phyloP scores from a whole-genome alignment of 1,284 basidiomycete species.

The Moniliophthora roreri region DNA sequence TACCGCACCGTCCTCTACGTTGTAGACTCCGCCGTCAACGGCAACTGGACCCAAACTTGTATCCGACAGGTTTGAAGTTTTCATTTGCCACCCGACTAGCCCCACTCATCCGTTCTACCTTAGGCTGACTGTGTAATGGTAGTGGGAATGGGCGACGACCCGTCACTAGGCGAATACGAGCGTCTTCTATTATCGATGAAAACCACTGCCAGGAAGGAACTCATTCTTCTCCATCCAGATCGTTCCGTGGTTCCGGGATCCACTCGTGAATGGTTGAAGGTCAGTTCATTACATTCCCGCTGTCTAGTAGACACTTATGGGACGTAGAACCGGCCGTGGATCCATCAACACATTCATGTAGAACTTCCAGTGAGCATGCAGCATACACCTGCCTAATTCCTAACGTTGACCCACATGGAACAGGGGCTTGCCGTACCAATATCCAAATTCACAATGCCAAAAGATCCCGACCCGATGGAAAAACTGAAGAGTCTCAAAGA shows the following conservation, averaged over 20 bases:
- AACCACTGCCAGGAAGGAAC: conserved; percentile 96
- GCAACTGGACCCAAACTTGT: conserved; percentile 96
- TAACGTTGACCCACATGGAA: not conserved
- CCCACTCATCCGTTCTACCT: conserved; percentile 1
- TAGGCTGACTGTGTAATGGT: conserved; percentile 96
- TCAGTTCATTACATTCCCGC: conserved; percentile 29
- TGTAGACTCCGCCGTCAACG: conserved; percentile 88
- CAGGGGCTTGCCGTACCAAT: conserved; percentile 68
- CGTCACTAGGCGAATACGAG: conserved; percentile 89
- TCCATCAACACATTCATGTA: conserved; percentile 90
- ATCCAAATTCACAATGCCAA: conserved; percentile 56
- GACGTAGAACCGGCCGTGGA: conserved; percentile 85
- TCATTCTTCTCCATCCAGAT: conserved; percentile 92
- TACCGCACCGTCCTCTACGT: conserved; percentile 92
- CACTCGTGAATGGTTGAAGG: conserved; percentile 96
- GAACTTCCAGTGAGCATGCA: conserved; percentile 69
- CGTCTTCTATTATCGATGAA: conserved; percentile 91
- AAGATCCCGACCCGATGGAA: conserved; percentile 87
- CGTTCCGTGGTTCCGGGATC: conserved; percentile 88
- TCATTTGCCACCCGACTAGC: not conserved
- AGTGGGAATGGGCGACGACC: conserved; percentile 93
- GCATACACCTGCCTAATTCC: conserved; percentile 3
- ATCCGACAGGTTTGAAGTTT: conserved; percentile 71
- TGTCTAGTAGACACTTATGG: conserved; percentile 10
- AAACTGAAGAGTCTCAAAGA: conserved; percentile 91